phyloP scores from a whole-genome alignment of 371 early-diverging fungal species.

The Parasitella parasitica region DNA sequence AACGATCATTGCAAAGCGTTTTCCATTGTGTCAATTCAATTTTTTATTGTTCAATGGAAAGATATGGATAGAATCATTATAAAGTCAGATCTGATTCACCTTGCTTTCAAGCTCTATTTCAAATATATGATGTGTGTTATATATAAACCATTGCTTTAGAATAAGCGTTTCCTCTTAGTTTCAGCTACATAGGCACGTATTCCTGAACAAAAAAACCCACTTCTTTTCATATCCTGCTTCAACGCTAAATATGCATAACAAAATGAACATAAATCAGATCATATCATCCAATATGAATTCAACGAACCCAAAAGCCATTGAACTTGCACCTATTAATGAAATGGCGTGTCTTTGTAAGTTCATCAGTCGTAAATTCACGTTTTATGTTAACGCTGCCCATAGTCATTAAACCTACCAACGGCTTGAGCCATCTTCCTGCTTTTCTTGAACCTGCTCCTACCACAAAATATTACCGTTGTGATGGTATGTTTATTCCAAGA shows the following conservation, averaged over 20 bases:
- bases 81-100: neutral
- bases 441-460: constrained; percentile 14
- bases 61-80: neutral
- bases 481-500: neutral
- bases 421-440: neutral
- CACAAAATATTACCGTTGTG: neutral
- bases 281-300: neutral
- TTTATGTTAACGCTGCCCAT: neutral
- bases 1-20: neutral
- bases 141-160: neutral
- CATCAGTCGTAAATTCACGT: neutral
- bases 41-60: neutral
- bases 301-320: neutral
- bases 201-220: neutral
- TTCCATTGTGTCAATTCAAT: neutral
- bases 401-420: neutral
- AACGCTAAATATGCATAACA: neutral
- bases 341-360: neutral
- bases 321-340: neutral
- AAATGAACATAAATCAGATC: neutral
- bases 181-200: too few relatives aligned
- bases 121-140: neutral
- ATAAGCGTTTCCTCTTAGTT: neutral
- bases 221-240: neutral
- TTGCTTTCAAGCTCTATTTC: neutral